These are phyloP conservation scores for Candida argentea DNA, from an alignment of 805 yeast species.

Conservation along the genomic window DNA sequence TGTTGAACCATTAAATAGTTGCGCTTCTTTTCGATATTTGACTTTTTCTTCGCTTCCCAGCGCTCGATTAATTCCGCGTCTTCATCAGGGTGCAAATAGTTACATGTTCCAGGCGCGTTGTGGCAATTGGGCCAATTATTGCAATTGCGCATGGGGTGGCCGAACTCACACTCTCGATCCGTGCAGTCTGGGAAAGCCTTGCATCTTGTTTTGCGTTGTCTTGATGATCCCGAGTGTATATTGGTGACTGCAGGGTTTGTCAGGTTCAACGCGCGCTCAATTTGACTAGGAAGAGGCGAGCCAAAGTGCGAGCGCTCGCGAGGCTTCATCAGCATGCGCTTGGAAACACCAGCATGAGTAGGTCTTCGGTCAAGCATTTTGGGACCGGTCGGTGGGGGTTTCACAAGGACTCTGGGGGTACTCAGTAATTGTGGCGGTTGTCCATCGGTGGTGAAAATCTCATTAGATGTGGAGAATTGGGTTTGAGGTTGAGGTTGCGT, in stretches of 20 bases:
- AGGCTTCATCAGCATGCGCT: conserved; percentile 6
- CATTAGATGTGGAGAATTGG: conserved; percentile 1
- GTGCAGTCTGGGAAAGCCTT: conserved; percentile 63
- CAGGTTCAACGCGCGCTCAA: conserved; percentile 31
- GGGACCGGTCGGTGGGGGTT: conserved; percentile 7
- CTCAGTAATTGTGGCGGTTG: conserved; percentile 1
- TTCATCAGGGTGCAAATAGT: conserved; percentile 74
- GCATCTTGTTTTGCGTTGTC: conserved; percentile 56
- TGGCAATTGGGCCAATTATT: conserved; percentile 70
- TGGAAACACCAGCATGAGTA: conserved; percentile 15
- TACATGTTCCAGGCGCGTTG: conserved; percentile 74
- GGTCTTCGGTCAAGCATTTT: conserved; percentile 3
- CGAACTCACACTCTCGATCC: conserved; percentile 56
- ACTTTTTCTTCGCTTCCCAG: conserved; percentile 51
- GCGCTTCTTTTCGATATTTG: conserved; percentile 31
- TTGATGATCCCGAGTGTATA: conserved; percentile 26
- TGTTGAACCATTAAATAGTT: conserved; percentile 20
- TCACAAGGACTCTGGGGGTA: conserved; percentile 2
- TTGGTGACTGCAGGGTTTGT: conserved; percentile 15
- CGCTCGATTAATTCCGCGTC: conserved; percentile 66
- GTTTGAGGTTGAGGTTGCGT: conserved; percentile 1
- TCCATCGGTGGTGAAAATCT: conserved; percentile 1
- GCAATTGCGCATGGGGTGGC: conserved; percentile 76
- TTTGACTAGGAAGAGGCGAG: conserved; percentile 28
- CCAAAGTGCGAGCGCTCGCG: conserved; percentile 19